Base-by-base conservation (phyloP, 139 green algal genomes). In the Tetraselmis striata region DNA sequence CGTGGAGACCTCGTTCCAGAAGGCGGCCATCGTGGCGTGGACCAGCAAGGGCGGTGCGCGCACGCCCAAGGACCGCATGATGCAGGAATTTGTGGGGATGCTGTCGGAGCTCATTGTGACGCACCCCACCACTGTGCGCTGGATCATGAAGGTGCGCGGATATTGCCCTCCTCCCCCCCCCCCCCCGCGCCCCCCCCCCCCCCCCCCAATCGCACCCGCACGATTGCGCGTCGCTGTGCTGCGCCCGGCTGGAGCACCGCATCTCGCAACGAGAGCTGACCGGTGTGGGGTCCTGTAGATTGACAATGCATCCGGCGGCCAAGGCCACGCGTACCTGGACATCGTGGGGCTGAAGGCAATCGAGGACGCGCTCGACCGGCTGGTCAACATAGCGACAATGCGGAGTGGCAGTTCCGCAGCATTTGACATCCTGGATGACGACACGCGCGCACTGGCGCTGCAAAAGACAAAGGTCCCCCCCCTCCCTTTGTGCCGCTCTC, bases 271-370 rank as follows among this genome's bases (percentile, higher is more conserved):
- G n/a, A n/a, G n/a, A n/a, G n/a, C n/a, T n/a, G n/a, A n/a, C n/a
- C n/a, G n/a, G n/a, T n/a, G n/a, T n/a, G n/a, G 90, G 88, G 75
- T 91, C 32, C 81, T 92, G 75, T 91, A 94, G 84, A 81, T 94
- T 28, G 89, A 93, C 76, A 85, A 92, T 82, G 89, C 92, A 79
- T 58, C 83, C 18, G 79, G 84, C 30, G 86, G 85, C 1, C 32
- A 67, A 2, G 89, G 89, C 29, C 84, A 89, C 77, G 91, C 91
- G 1, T 85, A 84, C n/a, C 59, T 94, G 25, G 84, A 89, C 82
- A 82, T 85, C 0, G 32, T 80, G 0, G 26, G 78, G 1, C 77
- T 93, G 22, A 82, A 86, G 28, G 87, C 76, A n/a, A 67, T 78
- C 1, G 77, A 27, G 0, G 79, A 86, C 59, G 86, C 87, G 31